Evolutionary conservation across 208 protist genomes (phyloP), one percentile per base, ranked within the genome.

Genomic region (Trypanosoma caninum): DNA sequence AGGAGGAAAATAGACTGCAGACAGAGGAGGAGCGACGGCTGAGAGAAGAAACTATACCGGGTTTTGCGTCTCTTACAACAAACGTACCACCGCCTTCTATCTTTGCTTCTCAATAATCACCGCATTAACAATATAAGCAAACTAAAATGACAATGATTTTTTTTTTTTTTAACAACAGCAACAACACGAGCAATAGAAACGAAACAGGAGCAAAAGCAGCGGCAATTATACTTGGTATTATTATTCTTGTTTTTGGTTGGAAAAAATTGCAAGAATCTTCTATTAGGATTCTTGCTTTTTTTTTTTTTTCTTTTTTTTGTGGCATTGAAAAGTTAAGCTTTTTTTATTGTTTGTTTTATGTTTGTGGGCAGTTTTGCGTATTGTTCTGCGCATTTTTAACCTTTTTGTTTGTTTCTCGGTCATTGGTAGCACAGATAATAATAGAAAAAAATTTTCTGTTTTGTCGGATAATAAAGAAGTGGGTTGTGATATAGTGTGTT

Each of bases 1-100:
- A 95, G 59, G 72, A 92, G 65, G 89, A 95, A 65, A 88, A 89
- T 58, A 68, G 60, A 41, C 52, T 95, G 75, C 78, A 84, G 46
- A 61, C 76, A 40, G 74, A 84, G 50, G 82, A 94, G 28, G 78
- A 86, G 57, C 78, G 73, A 33, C 72, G 67, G 11, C 34, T 59
- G 25, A 71, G 68, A 8, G 82, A 82, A 60, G 69, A 71, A 59
- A 77, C 65, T 25, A 82, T 85, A 44, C 82, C 82, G 3, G 75
- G 78, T 7, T 82, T 84, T 58, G 56, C 81, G 11, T 58, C 30
- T 45, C 55, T 74, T 10, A 23, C 35, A 27, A 54, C 61, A 16
- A 65, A 74, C 3, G 71, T 58, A 20, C 62, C 65, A 10, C 44
- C 37, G 16, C 8, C 16, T 6, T n/a, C 25, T n/a, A 8, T 48